These are phyloP conservation scores for Fusarium tricinctum DNA, from an alignment of 2,329 filamentous ascomycete species.

Conservation along the genomic window DNA sequence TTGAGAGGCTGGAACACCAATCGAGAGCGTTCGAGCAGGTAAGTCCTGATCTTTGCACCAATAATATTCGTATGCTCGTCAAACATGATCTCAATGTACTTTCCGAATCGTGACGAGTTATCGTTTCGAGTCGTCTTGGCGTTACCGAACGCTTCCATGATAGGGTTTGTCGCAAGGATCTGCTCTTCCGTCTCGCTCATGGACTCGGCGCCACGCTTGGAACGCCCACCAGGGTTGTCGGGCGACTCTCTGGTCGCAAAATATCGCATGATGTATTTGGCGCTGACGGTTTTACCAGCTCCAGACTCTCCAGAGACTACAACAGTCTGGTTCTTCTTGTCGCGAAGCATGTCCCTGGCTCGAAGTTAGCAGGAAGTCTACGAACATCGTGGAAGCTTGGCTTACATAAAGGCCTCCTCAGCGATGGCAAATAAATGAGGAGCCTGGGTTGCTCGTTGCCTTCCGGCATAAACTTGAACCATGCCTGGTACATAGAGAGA, in stretches of 20 bases:
- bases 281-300: conserved; percentile 98
- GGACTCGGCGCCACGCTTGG: conserved; percentile 79
- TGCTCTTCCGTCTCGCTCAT: conserved; percentile 99
- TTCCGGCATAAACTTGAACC: conserved; percentile 99
- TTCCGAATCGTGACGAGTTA: conserved; percentile 98
- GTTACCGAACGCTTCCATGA: conserved; percentile 99
- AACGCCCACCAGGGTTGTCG: conserved; percentile 83
- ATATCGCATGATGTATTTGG: conserved; percentile 99
- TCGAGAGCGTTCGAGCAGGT: conserved; percentile 93
- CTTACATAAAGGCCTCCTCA: conserved; percentile 95
- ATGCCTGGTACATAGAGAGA: conserved; percentile 98
- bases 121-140: conserved; percentile 99
- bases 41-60: conserved; percentile 96
- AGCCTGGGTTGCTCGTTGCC: conserved; percentile 94
- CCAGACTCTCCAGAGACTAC: conserved; percentile 99
- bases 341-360: conserved; percentile 91
- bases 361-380: conserved; percentile 54
- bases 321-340: conserved; percentile 96
- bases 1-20: conserved; percentile 97
- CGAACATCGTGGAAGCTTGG: neutral
- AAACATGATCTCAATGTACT: conserved; percentile 99
- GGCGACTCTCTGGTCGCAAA: conserved; percentile 97
- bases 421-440: conserved; percentile 99
- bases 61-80: conserved; percentile 96
- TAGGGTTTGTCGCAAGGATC: conserved; percentile 97